Evolutionary conservation across 805 yeast genomes (phyloP).

Genomic region (Ogataea degrootiae): DNA sequence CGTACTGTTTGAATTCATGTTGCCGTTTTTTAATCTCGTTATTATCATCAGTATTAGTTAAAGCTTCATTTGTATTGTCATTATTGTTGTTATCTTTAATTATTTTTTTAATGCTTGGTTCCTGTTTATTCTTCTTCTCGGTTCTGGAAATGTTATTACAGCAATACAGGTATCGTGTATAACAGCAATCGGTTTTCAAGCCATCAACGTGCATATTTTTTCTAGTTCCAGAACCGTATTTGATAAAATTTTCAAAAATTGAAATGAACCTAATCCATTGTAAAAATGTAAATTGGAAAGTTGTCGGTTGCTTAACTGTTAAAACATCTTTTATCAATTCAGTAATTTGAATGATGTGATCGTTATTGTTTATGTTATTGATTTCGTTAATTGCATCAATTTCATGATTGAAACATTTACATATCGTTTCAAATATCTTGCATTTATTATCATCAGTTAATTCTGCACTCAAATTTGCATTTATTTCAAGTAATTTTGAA

Average conservation of each 20-base stretch:
- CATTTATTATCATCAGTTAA: not conserved
- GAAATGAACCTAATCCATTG: not conserved
- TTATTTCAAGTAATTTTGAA: not conserved
- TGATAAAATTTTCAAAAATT: not conserved
- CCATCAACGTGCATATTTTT: not conserved
- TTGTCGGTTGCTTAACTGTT: not conserved
- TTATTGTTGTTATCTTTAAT: not conserved
- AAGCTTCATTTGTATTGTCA: no score
- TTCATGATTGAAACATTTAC: not conserved
- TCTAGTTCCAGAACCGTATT: not conserved
- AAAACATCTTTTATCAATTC: not conserved
- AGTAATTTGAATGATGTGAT: no score
- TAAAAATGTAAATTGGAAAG: not conserved
- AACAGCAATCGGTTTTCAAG: not conserved
- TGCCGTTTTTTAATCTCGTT: not conserved
- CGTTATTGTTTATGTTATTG: not conserved
- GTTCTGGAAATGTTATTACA: not conserved
- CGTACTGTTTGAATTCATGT: not conserved
- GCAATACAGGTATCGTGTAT: not conserved
- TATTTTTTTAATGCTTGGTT: not conserved
- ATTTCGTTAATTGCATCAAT: not conserved
- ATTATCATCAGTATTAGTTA: no score
- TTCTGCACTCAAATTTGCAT: not conserved
- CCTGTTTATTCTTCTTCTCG: not conserved
- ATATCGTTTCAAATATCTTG: not conserved